Conservation (phyloP, 192 early-diverging fungal genomes). For the Coemansia sp. region DNA sequence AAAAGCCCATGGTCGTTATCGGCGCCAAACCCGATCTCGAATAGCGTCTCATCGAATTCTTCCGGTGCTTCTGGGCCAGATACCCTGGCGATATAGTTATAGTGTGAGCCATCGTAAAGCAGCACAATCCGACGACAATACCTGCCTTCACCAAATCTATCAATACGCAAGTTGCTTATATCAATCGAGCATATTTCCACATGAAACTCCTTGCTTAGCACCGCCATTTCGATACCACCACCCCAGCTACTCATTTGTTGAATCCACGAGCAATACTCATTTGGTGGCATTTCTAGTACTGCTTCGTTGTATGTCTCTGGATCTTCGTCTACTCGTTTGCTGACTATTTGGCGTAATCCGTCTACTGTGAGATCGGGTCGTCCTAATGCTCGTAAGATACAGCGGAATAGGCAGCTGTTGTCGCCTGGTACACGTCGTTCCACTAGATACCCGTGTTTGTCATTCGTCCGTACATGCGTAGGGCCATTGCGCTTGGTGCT, state of each 20-base stretch:
- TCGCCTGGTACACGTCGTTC: constrained; percentile 51
- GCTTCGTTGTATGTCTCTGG: constrained; percentile 56
- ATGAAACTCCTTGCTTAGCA: constrained; percentile 55
- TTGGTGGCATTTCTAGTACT: constrained; percentile 50
- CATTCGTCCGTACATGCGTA: neutral
- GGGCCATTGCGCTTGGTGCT: neutral
- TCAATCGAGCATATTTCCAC: constrained; percentile 68
- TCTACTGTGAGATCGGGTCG: constrained; percentile 8
- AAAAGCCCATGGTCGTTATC: constrained; percentile 19
- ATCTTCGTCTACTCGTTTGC: constrained; percentile 42
- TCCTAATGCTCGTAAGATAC: constrained; percentile 41
- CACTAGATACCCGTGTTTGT: constrained; percentile 29
- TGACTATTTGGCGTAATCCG: constrained; percentile 39
- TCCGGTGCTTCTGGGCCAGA: constrained; percentile 25
- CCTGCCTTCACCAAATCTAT: constrained; percentile 63
- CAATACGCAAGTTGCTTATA: constrained; percentile 54
- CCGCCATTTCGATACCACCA: constrained; percentile 57
- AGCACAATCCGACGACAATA: constrained; percentile 50
- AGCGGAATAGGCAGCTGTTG: constrained; percentile 64
- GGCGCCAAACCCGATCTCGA: constrained; percentile 27
- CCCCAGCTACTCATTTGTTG: constrained; percentile 61
- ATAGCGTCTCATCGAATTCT: constrained; percentile 66
- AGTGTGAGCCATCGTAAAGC: constrained; percentile 67
- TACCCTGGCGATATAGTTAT: constrained; percentile 65
- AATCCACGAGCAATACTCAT: constrained; percentile 64